Conservation (phyloP, 1,284 basidiomycete species). For the Wallemia hederae region DNA sequence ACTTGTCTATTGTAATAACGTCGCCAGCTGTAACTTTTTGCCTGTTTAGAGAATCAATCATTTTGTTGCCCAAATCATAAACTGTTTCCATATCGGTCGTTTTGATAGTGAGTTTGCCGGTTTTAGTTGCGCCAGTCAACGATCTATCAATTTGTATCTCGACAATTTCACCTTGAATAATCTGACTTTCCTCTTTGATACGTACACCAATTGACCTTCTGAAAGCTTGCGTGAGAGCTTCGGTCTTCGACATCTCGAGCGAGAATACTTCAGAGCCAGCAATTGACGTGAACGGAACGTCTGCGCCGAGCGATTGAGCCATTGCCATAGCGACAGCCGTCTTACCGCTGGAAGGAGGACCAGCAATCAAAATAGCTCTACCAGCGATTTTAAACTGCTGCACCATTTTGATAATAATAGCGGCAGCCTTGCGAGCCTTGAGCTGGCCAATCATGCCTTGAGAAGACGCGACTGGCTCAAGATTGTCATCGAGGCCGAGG, state of each 20-base stretch:
- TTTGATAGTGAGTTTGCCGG: conserved; percentile 88
- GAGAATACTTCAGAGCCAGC: conserved; percentile 93
- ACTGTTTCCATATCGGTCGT: conserved; percentile 99
- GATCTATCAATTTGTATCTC: conserved; percentile 96
- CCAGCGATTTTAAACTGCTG: conserved; percentile 84
- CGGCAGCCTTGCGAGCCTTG: conserved; percentile 81
- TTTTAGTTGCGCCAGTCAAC: conserved; percentile 89
- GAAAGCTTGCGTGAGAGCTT: conserved; percentile 88
- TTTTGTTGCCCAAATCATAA: conserved; percentile 93
- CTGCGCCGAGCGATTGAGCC: conserved; percentile 74
- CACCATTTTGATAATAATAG: conserved; percentile 93
- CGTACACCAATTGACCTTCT: conserved; percentile 80
- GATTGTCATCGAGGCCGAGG: conserved; percentile 58
- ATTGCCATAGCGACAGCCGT: conserved; percentile 94
- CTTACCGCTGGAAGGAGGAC: conserved; percentile 85
- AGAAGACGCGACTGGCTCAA: conserved; percentile 57
- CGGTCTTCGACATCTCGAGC: conserved; percentile 83
- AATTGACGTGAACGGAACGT: conserved; percentile 93
- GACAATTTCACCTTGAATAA: conserved; percentile 93
- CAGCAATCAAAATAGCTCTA: conserved; percentile 78
- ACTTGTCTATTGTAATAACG: conserved; percentile 88
- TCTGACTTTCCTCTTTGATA: conserved; percentile 90
- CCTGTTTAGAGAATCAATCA: conserved; percentile 90
- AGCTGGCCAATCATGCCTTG: conserved; percentile 94
- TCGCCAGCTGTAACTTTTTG: conserved; percentile 94